Percentiles rank a stretch among this genome's conserved stretches.
Evolutionary conservation across 148 eudicot genomes (phyloP).

Genomic region (Cornus kousa): DNA sequence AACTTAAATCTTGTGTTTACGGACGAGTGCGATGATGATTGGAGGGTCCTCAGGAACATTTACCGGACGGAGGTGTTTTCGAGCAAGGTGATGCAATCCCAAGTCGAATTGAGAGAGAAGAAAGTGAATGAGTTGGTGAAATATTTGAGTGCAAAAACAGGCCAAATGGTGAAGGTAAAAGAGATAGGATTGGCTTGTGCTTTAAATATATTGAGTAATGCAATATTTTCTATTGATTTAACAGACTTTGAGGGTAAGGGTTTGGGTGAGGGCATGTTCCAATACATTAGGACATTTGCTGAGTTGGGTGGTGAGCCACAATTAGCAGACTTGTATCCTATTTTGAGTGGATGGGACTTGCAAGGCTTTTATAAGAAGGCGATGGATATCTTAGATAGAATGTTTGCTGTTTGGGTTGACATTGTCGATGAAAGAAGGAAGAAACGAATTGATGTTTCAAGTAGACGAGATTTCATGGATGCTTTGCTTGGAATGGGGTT

Average conservation of each 20-base stretch:
- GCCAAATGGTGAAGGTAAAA: conserved; percentile 12
- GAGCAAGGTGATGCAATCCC: conserved; percentile 5
- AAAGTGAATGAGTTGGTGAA: conserved; percentile 24
- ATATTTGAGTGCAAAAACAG: conserved; percentile 13
- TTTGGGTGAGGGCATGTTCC: neutral
- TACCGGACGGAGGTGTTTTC: conserved; percentile 23
- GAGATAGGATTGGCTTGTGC: conserved; percentile 16
- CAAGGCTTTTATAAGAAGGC: neutral
- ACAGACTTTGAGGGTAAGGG: neutral
- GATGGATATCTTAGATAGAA: neutral
- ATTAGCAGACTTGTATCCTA: conserved; percentile 14
- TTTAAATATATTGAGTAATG: conserved; percentile 22
- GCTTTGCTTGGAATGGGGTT: conserved; percentile 9
- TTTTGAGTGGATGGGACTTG: conserved; percentile 6
- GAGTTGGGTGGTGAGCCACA: neutral
- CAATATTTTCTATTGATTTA: conserved; percentile 20
- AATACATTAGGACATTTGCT: neutral
- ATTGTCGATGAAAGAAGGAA: conserved; percentile 2
- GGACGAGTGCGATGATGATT: conserved; percentile 5
- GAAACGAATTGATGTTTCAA: neutral
- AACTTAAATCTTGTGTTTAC: neutral
- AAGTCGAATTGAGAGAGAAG: conserved; percentile 15
- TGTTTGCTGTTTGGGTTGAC: conserved; percentile 1
- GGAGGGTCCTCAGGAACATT: conserved; percentile 16
- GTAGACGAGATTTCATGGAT: conserved; percentile 10